These are phyloP conservation scores for Adansonia gregorii DNA, from an alignment of 441 rosid species.

Conservation along the genomic window DNA sequence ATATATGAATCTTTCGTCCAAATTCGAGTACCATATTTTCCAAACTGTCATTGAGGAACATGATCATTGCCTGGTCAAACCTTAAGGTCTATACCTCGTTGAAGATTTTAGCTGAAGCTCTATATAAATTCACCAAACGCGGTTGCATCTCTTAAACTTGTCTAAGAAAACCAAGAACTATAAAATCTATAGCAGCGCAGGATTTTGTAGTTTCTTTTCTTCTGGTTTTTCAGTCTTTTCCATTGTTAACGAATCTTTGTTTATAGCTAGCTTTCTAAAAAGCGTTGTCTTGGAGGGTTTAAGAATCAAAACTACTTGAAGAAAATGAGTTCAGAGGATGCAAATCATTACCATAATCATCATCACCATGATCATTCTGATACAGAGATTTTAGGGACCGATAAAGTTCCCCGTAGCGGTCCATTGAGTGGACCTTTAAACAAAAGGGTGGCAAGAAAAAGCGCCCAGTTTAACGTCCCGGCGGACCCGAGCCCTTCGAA, in stretches of 20 bases:
- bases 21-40: too few species aligned
- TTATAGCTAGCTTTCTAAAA: neutral
- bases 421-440: slow-evolving; percentile 45
- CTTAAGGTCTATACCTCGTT: neutral
- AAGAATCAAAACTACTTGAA: neutral
- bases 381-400: slow-evolving; percentile 31
- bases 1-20: too few species aligned
- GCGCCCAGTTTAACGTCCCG: slow-evolving; percentile 31
- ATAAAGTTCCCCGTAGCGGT: slow-evolving; percentile 39
- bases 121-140: neutral
- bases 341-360: slow-evolving; percentile 18
- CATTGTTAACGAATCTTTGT: neutral
- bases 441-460: slow-evolving; percentile 36
- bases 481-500: slow-evolving; percentile 31
- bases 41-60: neutral
- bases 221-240: neutral
- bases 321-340: slow-evolving; percentile 39
- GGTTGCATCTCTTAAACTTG: neutral
- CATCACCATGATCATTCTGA: slow-evolving; percentile 31
- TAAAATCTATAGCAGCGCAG: too few species aligned
- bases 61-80: neutral
- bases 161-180: too few species aligned
- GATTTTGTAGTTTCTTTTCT: neutral
- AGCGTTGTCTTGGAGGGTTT: neutral
- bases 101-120: neutral